Evolutionary conservation across 345 rosid genomes (phyloP).

Genomic region (Fremontodendron californicum): DNA sequence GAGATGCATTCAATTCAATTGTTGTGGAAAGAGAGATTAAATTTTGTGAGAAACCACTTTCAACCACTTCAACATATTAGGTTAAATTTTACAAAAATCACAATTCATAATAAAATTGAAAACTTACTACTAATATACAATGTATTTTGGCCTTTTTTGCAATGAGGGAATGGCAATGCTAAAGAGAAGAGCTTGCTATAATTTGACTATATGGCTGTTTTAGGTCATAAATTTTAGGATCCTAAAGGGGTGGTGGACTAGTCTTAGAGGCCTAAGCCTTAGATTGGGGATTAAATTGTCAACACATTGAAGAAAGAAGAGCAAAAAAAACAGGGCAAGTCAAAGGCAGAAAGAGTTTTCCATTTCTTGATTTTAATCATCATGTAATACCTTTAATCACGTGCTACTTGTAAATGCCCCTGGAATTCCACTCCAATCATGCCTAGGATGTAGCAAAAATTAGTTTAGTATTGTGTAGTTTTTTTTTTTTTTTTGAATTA

Average conservation of each 20-base stretch:
- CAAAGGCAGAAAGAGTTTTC: conserved; percentile 5
- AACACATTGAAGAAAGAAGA: not conserved
- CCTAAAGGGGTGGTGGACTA: not conserved
- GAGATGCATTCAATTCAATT: not conserved
- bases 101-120: not conserved
- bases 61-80: not conserved
- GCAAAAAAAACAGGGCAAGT: not conserved
- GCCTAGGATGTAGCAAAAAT: too few relatives aligned
- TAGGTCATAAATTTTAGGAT: not conserved
- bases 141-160: not conserved
- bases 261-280: not conserved
- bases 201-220: not conserved
- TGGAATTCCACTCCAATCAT: conserved; percentile 3
- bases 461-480: too few relatives aligned
- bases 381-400: conserved; percentile 7
- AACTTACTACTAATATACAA: not conserved
- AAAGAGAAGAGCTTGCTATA: not conserved
- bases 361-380: not conserved
- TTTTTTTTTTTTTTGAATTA: too few relatives aligned
- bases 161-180: not conserved
- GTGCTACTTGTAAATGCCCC: not conserved
- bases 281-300: conserved; percentile 2
- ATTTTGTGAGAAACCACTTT: not conserved
- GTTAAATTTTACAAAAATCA: not conserved
- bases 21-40: not conserved